Conservation (phyloP, 2,329 filamentous ascomycete genomes). For the Venturia pyrina region DNA sequence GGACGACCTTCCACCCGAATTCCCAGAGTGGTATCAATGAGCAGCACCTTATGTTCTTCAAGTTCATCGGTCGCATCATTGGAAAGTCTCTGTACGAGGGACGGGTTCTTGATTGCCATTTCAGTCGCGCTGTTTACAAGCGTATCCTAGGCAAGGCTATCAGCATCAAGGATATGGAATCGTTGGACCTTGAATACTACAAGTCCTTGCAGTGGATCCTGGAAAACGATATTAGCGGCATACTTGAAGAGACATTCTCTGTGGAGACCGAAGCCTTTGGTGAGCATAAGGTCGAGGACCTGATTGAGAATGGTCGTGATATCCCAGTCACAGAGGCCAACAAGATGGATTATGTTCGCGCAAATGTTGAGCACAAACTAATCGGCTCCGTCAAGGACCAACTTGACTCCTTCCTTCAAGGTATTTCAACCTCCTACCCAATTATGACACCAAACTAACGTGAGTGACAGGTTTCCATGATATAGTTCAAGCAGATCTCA, state of each 20-base stretch:
- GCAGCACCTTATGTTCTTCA: constrained; percentile 96
- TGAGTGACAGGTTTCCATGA: constrained; percentile 72
- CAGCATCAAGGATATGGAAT: constrained; percentile 99
- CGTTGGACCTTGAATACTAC: constrained; percentile 96
- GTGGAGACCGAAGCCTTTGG: constrained; percentile 92
- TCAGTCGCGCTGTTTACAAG: constrained; percentile 97
- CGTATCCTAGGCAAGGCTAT: constrained; percentile 90
- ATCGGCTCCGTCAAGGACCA: constrained; percentile 88
- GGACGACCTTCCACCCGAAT: constrained; percentile 98
- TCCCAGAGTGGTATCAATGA: constrained; percentile 87
- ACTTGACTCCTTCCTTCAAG: constrained; percentile 83
- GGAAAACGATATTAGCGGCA: constrained; percentile 95
- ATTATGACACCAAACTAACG: not conserved
- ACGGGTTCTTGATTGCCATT: constrained; percentile 93
- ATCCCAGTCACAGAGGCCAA: constrained; percentile 95
- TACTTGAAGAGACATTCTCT: constrained; percentile 93
- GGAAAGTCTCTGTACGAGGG: constrained; percentile 97
- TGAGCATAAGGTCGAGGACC: constrained; percentile 74
- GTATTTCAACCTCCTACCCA: constrained; percentile 29
- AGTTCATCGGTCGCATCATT: constrained; percentile 97
- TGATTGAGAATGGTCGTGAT: constrained; percentile 79
- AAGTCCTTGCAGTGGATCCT: constrained; percentile 98
- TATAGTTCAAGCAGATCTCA: constrained; percentile 86
- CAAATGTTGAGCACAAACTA: constrained; percentile 89
- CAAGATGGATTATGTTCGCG: constrained; percentile 93